Conservation (phyloP, 1,284 basidiomycete genomes). For the Marasmius sp. region DNA sequence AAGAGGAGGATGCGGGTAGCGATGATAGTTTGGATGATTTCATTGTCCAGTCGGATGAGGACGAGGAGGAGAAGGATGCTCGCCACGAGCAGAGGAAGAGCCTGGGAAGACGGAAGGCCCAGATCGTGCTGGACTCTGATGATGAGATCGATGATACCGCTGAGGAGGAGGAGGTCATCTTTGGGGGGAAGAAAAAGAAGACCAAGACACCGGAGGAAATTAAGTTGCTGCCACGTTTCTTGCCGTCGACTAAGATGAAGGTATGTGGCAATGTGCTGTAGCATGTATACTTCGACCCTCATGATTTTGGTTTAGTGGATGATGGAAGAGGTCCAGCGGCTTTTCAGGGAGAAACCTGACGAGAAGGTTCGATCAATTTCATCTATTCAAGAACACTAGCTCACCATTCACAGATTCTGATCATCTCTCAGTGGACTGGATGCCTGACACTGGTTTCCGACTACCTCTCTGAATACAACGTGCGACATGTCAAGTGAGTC, state of each 20-base stretch:
- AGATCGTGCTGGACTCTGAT: conserved; percentile 47
- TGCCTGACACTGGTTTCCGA: conserved; percentile 55
- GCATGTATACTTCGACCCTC: neutral
- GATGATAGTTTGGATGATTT: conserved; percentile 51
- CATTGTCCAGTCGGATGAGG: conserved; percentile 49
- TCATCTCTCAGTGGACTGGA: conserved; percentile 64
- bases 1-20: conserved; percentile 24
- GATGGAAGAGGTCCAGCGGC: conserved; percentile 47
- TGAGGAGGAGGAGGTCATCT: conserved; percentile 41
- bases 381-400: neutral
- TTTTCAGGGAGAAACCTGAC: conserved; percentile 44
- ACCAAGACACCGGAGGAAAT: conserved; percentile 29
- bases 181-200: conserved; percentile 33
- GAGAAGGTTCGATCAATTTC: conserved; percentile 47
- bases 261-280: conserved; percentile 30
- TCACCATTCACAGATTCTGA: conserved; percentile 37
- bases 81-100: conserved; percentile 37
- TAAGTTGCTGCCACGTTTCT: conserved; percentile 46
- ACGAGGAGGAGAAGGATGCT: conserved; percentile 48
- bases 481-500: conserved; percentile 52
- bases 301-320: conserved; percentile 38
- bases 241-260: conserved; percentile 68
- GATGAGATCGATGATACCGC: conserved; percentile 38
- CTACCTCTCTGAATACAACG: conserved; percentile 48
- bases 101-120: conserved; percentile 27